These are phyloP conservation scores for Solanum clarkiae DNA, from an alignment of 257 asterid genomes.

Conservation along the genomic window DNA sequence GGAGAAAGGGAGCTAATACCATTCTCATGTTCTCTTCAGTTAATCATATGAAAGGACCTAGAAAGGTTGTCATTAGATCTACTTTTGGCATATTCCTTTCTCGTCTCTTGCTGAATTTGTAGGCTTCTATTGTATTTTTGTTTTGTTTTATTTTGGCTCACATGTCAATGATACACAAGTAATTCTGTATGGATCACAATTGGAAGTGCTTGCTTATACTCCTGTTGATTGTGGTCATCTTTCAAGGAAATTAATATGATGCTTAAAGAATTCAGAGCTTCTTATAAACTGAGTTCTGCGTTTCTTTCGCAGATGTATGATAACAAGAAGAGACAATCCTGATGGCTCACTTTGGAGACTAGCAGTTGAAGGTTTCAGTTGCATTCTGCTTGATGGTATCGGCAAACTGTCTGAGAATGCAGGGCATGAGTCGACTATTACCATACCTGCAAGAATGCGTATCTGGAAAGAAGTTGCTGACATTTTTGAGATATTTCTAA, in stretches of 20 bases:
- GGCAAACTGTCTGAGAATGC: constrained; percentile 22
- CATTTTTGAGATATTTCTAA: constrained; percentile 76
- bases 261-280: not conserved
- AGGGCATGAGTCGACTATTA: constrained; percentile 19
- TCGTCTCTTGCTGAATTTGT: not conserved
- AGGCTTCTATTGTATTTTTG: not conserved
- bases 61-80: not conserved
- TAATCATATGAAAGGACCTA: not conserved
- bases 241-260: not conserved
- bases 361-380: constrained; percentile 83
- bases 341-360: constrained; percentile 90
- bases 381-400: constrained; percentile 51
- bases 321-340: constrained; percentile 92
- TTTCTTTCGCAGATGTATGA: constrained; percentile 65
- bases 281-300: not conserved
- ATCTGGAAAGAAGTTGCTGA: constrained; percentile 96
- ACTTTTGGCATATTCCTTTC: not conserved
- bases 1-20: not conserved
- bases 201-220: not conserved
- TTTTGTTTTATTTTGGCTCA: not conserved
- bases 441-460: constrained; percentile 55
- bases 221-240: not conserved
- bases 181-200: not conserved
- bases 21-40: not conserved
- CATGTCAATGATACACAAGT: not conserved